A percentile compares a stretch with the other conserved stretches of the same genome.
Evolutionary conservation across 2,329 filamentous ascomycete genomes (phyloP).

Genomic region (Aspergillus sergii): DNA sequence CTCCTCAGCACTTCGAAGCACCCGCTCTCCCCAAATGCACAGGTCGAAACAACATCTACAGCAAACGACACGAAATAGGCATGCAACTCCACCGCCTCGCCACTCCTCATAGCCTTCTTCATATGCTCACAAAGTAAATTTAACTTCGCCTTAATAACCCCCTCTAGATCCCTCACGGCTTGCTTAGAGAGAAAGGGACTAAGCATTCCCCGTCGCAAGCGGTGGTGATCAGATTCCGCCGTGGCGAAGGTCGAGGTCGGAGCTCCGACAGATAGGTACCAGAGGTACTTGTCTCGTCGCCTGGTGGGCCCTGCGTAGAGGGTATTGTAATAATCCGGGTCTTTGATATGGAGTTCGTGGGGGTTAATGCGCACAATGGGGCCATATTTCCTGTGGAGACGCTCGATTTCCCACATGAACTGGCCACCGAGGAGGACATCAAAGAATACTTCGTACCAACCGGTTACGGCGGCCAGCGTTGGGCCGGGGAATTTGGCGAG

Average conservation of each 20-base stretch:
- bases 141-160: constrained; percentile 12
- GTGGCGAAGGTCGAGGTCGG: constrained; percentile 14
- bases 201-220: constrained; percentile 10
- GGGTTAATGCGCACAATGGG: constrained; percentile 9
- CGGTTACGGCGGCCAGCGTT: constrained; percentile 4
- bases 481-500: constrained; percentile 10
- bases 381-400: constrained; percentile 3
- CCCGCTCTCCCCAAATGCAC: constrained; percentile 13
- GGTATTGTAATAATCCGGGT: constrained; percentile 16
- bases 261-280: constrained; percentile 9
- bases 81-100: constrained; percentile 14
- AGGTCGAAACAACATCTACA: constrained; percentile 14
- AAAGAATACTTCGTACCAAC: constrained; percentile 9
- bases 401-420: constrained; percentile 10
- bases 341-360: constrained; percentile 8
- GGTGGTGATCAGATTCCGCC: constrained; percentile 4
- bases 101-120: not conserved
- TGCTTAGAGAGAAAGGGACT: constrained; percentile 16
- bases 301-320: constrained; percentile 18
- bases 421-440: constrained; percentile 1
- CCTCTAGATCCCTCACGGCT: constrained; percentile 10
- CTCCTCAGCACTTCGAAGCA: constrained; percentile 11
- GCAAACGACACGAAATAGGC: constrained; percentile 14
- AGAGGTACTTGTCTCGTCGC: constrained; percentile 18
- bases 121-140: constrained; percentile 15